Percentiles rank a stretch among this genome's conserved stretches.
These are phyloP conservation scores for Elaeis guineensis DNA, from an alignment of 176 grass and related monocot species.

Conservation along the genomic window DNA sequence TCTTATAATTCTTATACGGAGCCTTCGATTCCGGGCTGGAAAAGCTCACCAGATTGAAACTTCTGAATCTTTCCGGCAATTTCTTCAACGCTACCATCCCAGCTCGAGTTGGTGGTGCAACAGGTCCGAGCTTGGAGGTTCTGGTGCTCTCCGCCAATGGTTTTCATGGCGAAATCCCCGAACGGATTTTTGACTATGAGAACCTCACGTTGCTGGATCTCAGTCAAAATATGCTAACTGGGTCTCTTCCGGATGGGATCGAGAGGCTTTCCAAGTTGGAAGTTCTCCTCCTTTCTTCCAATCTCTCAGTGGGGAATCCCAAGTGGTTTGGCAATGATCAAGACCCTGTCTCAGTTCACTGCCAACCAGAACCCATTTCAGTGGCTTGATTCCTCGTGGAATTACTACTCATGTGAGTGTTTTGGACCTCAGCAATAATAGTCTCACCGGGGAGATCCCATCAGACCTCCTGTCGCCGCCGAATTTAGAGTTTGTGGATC, in stretches of 20 bases:
- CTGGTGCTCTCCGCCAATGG: constrained; percentile 41
- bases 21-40: constrained; percentile 9
- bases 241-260: constrained; percentile 23
- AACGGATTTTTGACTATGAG: background rate
- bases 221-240: constrained; percentile 34
- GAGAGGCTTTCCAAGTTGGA: constrained; percentile 23
- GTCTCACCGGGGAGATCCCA: constrained; percentile 25
- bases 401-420: constrained; percentile 30
- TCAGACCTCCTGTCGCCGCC: constrained; percentile 15
- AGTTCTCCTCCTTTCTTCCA: constrained; percentile 42
- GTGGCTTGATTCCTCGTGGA: background rate
- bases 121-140: constrained; percentile 10
- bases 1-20: constrained; percentile 27
- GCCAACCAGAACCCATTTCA: constrained; percentile 56
- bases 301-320: constrained; percentile 40
- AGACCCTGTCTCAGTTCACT: constrained; percentile 26
- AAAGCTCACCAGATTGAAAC: constrained; percentile 24
- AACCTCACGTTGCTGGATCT: constrained; percentile 58
- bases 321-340: background rate
- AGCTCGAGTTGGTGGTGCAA: background rate
- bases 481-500: constrained; percentile 40
- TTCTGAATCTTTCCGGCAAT: constrained; percentile 45
- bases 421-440: constrained; percentile 73
- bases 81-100: constrained; percentile 13
- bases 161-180: constrained; percentile 21